phyloP scores from a whole-genome alignment of 345 rosid species.

The Xanthoceras sorbifolium region DNA sequence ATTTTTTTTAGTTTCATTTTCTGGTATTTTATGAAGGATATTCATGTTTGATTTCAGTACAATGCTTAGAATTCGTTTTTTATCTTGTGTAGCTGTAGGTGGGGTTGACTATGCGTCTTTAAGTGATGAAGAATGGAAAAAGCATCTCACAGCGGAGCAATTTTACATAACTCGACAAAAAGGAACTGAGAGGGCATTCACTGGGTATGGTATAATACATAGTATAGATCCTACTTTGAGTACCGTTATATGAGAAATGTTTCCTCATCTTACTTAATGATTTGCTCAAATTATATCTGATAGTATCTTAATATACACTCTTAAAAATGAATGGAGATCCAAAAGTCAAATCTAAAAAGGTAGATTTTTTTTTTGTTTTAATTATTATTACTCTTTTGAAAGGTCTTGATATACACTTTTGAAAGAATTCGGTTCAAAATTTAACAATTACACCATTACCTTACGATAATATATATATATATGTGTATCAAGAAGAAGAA shows the following conservation, averaged over 20 bases:
- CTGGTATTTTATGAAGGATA: neutral
- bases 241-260: neutral
- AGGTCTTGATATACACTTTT: no score
- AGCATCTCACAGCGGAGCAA: conserved; percentile 67
- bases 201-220: conserved; percentile 53
- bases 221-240: neutral
- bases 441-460: no score
- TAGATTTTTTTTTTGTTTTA: no score
- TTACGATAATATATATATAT: no score
- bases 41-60: neutral
- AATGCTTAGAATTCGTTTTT: neutral
- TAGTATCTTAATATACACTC: neutral
- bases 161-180: conserved; percentile 74
- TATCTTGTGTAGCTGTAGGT: conserved; percentile 39
- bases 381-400: no score
- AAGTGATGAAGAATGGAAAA: conserved; percentile 76
- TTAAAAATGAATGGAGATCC: no score
- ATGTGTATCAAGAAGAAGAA: no score
- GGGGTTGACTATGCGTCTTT: conserved; percentile 41
- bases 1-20: neutral
- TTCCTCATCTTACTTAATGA: neutral
- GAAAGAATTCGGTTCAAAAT: no score
- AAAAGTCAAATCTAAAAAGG: no score
- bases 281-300: neutral
- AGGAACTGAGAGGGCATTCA: conserved; percentile 93